Conservation (phyloP, 2,329 filamentous ascomycete species). For the Botrytis cinerea region DNA sequence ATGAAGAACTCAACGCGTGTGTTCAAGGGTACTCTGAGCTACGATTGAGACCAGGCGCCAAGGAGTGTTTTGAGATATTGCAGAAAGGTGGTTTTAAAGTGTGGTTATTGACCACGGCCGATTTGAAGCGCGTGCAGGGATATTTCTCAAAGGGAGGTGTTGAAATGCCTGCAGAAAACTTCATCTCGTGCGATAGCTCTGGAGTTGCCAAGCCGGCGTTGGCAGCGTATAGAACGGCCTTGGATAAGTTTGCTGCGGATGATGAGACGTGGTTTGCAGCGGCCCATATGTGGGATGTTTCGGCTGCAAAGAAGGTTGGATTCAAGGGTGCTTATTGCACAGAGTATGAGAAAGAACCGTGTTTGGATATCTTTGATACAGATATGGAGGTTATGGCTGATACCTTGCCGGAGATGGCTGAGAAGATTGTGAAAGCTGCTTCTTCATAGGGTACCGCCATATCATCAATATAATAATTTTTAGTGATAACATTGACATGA, state of each 20-base stretch:
- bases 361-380: slow-evolving; percentile 49
- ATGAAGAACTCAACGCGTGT: slow-evolving; percentile 47
- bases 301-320: slow-evolving; percentile 51
- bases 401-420: slow-evolving; percentile 51
- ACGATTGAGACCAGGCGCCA: slow-evolving; percentile 44
- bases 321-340: slow-evolving; percentile 56
- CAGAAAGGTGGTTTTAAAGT: slow-evolving; percentile 50
- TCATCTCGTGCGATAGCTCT: slow-evolving; percentile 53
- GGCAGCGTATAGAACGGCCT: slow-evolving; percentile 47
- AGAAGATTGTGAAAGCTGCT: slow-evolving; percentile 38
- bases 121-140: slow-evolving; percentile 50
- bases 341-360: slow-evolving; percentile 54
- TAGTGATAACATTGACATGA: neutral
- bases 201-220: slow-evolving; percentile 54
- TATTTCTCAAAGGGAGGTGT: slow-evolving; percentile 53
- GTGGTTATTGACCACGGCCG: slow-evolving; percentile 56
- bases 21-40: slow-evolving; percentile 45
- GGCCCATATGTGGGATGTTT: slow-evolving; percentile 62
- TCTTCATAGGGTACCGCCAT: neutral
- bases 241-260: slow-evolving; percentile 46
- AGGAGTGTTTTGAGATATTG: slow-evolving; percentile 48
- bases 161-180: slow-evolving; percentile 51
- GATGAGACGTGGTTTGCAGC: slow-evolving; percentile 57
- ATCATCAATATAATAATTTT: neutral
- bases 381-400: slow-evolving; percentile 54